Base-by-base conservation (phyloP, 2,329 filamentous ascomycete genomes). In the Ampelomyces quisqualis region DNA sequence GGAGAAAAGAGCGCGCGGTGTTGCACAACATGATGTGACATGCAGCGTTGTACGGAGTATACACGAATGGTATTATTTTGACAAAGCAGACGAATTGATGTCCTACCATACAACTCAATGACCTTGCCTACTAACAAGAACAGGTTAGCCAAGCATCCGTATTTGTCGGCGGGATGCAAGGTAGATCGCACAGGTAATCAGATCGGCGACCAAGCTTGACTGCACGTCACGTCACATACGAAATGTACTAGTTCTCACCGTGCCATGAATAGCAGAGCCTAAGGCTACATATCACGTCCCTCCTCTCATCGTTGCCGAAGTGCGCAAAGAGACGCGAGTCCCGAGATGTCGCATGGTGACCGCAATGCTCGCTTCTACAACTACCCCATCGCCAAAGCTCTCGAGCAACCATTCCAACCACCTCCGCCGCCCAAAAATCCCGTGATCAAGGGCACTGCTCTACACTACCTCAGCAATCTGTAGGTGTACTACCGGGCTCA, bases 381-480 rank as follows among this genome's bases (percentile, higher is more conserved):
- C 40, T 70, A 70, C 38, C 69, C 68, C 10, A 49, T 49, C 2
- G 58, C 66, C 13, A 58, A 53, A 33, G 48, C 55, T 7, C 52
- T 53, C 35, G 57, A 69, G 20, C 47, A 65, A 22, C 56, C 62
- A 2, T 71, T 67, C 53, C 45, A 58, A 45, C 50, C 57, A 13
- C 64, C 66, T 4, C 62, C 64, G 4, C 49, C 59, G n/a, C 45
- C 57, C 47, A 74, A 78, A 27, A 90, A 91, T 61, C 88, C 88
- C 1, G 76, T 81, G 1, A 72, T 94, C 49, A 77, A 83, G 40
- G 88, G 88, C 4, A 68, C 77, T 21, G 67, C 81, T 6, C 72
- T 94, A 33, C 74, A 79, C 19, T 72, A 84, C 36, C 80, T 78
- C 28, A 78, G 80, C 37, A 79, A 74, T 43, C 58, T 86, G 84